Evolutionary conservation across 805 yeast genomes (phyloP).

Genomic region (Tetrapisispora fleetii): DNA sequence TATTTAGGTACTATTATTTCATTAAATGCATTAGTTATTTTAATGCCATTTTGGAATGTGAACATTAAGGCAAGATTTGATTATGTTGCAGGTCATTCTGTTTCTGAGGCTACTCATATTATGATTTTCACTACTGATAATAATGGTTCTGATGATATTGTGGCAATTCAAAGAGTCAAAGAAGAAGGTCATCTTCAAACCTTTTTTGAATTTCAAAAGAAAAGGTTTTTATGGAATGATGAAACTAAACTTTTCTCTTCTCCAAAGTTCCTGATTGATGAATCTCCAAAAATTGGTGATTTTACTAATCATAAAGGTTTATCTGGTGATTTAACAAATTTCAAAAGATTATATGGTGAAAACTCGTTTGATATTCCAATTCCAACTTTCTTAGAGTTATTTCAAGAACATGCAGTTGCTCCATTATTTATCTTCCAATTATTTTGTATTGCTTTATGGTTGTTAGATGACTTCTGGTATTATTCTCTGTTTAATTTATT

Average conservation of each 20-base stretch:
- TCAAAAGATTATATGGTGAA: slow-evolving; percentile 59
- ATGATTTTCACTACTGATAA: slow-evolving; percentile 75
- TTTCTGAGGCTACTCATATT: slow-evolving; percentile 61
- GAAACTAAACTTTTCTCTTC: slow-evolving; percentile 55
- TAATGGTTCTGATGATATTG: slow-evolving; percentile 77
- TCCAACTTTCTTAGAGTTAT: slow-evolving; percentile 82
- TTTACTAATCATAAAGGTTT: slow-evolving; percentile 51
- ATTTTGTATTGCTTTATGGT: slow-evolving; percentile 92
- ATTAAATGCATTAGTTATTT: slow-evolving; percentile 63
- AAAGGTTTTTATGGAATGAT: slow-evolving; percentile 68
- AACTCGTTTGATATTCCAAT: slow-evolving; percentile 92
- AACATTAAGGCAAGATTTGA: slow-evolving; percentile 61
- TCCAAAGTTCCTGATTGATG: slow-evolving; percentile 61
- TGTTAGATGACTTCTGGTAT: slow-evolving; percentile 95
- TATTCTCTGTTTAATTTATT: slow-evolving; percentile 82
- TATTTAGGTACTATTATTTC: slow-evolving; percentile 67
- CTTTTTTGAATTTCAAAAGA: slow-evolving; percentile 81
- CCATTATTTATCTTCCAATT: slow-evolving; percentile 96
- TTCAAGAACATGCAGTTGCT: slow-evolving; percentile 96
- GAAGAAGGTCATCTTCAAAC: slow-evolving; percentile 52
- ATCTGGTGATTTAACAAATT: slow-evolving; percentile 40
- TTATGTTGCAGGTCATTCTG: slow-evolving; percentile 41
- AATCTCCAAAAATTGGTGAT: slow-evolving; percentile 43
- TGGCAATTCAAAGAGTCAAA: slow-evolving; percentile 43
- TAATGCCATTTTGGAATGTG: slow-evolving; percentile 92